These are phyloP conservation scores for Botryobasidium botryosum DNA, from an alignment of 768 basidiomycete species.

Conservation along the genomic window DNA sequence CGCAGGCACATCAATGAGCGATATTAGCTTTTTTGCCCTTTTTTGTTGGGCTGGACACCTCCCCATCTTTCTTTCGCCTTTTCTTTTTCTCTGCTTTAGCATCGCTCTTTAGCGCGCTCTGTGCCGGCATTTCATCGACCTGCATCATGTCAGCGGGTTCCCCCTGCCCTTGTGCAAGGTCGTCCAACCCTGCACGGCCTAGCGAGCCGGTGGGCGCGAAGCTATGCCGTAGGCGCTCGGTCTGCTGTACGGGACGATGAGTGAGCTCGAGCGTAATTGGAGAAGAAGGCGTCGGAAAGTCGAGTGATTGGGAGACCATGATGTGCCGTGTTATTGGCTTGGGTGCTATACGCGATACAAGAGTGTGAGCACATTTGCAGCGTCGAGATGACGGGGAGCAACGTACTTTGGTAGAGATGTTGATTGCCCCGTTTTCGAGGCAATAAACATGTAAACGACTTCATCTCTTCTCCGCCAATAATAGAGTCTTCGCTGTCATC, in stretches of 20 bases:
- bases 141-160: no score
- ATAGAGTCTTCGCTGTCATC: background rate
- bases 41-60: no score
- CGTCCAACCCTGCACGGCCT: no score
- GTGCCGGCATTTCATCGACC: no score
- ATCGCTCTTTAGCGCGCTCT: background rate
- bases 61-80: no score
- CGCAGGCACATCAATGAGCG: no score
- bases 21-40: no score
- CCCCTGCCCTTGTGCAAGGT: no score
- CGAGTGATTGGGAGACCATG: conserved; percentile 3
- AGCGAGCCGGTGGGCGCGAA: conserved; percentile 7
- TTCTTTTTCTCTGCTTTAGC: conserved; percentile 1
- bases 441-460: background rate
- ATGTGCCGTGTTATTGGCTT: conserved; percentile 3
- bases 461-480: background rate
- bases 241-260: conserved; percentile 5
- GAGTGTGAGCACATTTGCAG: background rate
- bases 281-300: background rate
- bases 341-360: conserved; percentile 1
- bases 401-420: background rate
- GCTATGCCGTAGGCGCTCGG: conserved; percentile 1
- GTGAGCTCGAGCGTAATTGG: conserved; percentile 1
- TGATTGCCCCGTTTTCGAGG: background rate
- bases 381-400: no score